Evolutionary conservation across 163 green algal species (phyloP).

Genomic region (Scenedesmus sp.): DNA sequence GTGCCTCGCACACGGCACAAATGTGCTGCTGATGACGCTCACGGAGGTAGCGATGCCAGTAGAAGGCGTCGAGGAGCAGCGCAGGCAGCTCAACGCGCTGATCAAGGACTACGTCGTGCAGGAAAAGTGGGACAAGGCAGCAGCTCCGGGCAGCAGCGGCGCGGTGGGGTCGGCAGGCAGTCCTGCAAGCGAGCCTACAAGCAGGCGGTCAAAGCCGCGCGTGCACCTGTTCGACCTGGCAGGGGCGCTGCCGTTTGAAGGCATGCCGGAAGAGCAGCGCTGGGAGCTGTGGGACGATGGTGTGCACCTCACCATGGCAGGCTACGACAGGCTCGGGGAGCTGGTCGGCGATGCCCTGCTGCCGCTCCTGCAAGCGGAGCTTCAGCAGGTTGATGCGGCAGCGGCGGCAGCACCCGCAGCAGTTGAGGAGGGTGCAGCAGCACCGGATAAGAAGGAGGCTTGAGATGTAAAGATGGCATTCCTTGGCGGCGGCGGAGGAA

Average conservation of each 20-base stretch:
- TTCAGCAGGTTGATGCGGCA: not conserved
- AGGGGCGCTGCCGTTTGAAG: constrained; percentile 2
- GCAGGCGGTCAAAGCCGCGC: not conserved
- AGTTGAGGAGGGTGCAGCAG: not conserved
- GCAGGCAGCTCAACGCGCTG: constrained; percentile 20
- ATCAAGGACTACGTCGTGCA: constrained; percentile 38
- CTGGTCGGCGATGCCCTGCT: constrained; percentile 26
- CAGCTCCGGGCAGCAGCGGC: not conserved
- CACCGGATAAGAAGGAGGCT: not conserved
- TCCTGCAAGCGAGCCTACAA: not conserved
- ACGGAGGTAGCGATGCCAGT: constrained; percentile 38
- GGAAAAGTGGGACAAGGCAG: not conserved
- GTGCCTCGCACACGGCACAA: constrained; percentile 18
- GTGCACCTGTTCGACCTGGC: constrained; percentile 45
- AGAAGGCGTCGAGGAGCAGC: constrained; percentile 3
- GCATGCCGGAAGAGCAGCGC: constrained; percentile 5
- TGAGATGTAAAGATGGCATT: not conserved
- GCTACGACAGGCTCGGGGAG: constrained; percentile 42
- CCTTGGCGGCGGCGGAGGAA: too few species aligned
- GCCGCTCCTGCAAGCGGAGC: constrained; percentile 21
- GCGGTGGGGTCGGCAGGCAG: not conserved
- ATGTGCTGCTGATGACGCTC: constrained; percentile 50
- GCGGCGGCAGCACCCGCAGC: not conserved
- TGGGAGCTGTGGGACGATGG: constrained; percentile 49
- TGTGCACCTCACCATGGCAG: constrained; percentile 43